Evolutionary conservation across 2,329 filamentous ascomycete genomes (phyloP).

Genomic region (Bipolaris oryzae): DNA sequence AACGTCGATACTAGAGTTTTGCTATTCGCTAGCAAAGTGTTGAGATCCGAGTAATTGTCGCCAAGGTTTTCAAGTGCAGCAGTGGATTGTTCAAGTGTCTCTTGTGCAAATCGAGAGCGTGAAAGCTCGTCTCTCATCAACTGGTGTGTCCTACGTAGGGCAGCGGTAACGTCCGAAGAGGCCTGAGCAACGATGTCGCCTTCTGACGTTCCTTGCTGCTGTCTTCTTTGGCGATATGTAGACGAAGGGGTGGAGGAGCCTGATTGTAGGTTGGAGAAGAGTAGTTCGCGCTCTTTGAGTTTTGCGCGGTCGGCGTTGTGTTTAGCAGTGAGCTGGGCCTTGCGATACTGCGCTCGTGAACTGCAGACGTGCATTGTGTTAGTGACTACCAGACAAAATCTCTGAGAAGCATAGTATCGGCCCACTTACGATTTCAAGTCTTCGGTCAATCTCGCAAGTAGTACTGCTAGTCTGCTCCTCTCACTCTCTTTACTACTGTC

Average conservation of each 20-base stretch:
- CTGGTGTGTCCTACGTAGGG: slow-evolving; percentile 82
- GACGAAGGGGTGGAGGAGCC: slow-evolving; percentile 44
- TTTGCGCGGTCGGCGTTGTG: slow-evolving; percentile 74
- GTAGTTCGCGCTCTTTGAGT: slow-evolving; percentile 74
- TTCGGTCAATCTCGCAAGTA: slow-evolving; percentile 68
- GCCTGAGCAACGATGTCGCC: slow-evolving; percentile 76
- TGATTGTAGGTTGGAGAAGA: slow-evolving; percentile 69
- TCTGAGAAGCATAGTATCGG: neutral
- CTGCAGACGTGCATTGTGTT: slow-evolving; percentile 39
- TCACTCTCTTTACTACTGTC: slow-evolving; percentile 65
- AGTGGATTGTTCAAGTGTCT: slow-evolving; percentile 84
- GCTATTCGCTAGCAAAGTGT: slow-evolving; percentile 75
- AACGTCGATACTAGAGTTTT: slow-evolving; percentile 78
- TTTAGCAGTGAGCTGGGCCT: slow-evolving; percentile 80
- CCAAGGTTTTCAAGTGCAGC: slow-evolving; percentile 80
- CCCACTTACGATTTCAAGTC: slow-evolving; percentile 72
- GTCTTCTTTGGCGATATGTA: slow-evolving; percentile 45
- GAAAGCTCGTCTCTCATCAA: slow-evolving; percentile 84
- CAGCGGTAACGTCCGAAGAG: slow-evolving; percentile 81
- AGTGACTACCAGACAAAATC: neutral
- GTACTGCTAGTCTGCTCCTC: slow-evolving; percentile 68
- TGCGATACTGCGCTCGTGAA: slow-evolving; percentile 73
- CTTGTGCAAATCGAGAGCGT: slow-evolving; percentile 85
- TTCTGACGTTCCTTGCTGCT: slow-evolving; percentile 63
- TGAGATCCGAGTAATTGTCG: slow-evolving; percentile 80